Base-by-base conservation (phyloP, 768 basidiomycete species). In the Wakefieldia striispora region DNA sequence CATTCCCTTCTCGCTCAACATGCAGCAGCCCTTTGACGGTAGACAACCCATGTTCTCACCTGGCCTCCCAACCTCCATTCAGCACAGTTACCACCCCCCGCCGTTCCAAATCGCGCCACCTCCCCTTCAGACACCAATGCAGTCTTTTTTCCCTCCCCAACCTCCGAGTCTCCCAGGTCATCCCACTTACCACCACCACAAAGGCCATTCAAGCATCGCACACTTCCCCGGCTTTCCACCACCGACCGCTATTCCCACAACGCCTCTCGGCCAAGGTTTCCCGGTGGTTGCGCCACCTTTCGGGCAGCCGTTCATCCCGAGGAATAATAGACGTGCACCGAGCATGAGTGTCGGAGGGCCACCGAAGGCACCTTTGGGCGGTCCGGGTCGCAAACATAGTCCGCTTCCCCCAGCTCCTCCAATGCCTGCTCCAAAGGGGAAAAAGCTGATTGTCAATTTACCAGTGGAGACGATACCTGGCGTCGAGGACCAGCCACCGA, bases 361-460 rank as follows among this genome's bases (percentile, higher is more conserved):
- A n/a, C 91, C 91, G 9, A 93, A 92, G 65, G 91, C 91, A 1
- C 78, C 82, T 1, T 70, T 93, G 3, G 91, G 91, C 16, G 91
- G 91, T 0, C 89, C 86, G 12, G 79, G 82, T 39, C 79, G 86
- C 39, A 92, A 88, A 69, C 75, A 83, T 43, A 87, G 83, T 65
- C 88, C 88, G 11, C 69, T 86, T 50, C 75, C 81, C 10, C 62
- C 64, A 13, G 49, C 56, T 10, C 62, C 66, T 52, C 67, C 42
- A 37, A 40, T 69, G 1, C 68, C 74, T 24, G 63, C 58, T 44
- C 53, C 46, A 24, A 89, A 88, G 68, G 61, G 66, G 23, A 91
- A 87, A 75, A 91, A 86, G 64, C 59, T 83, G 20, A 56, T 73
- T 16, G 82, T 93, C 54, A 89, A 84, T 50, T 68, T 93, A 33